Evolutionary conservation across 2,329 filamentous ascomycete species (phyloP).

Genomic region (Aspergillus sp.): DNA sequence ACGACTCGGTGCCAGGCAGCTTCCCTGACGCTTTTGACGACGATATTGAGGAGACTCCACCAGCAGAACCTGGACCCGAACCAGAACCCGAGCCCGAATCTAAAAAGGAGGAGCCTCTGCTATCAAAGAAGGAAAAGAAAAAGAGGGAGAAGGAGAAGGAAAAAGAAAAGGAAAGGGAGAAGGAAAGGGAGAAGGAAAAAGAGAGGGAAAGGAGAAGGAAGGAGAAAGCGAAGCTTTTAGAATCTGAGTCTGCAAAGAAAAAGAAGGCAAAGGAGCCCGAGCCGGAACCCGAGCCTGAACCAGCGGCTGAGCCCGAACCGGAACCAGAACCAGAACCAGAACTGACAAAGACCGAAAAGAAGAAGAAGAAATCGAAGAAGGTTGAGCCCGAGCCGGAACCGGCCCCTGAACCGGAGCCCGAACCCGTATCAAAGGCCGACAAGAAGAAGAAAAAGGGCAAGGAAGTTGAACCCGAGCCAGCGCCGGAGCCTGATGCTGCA

Average conservation of each 20-base stretch:
- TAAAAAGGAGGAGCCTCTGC: slow-evolving; percentile 29
- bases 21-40: slow-evolving; percentile 56
- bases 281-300: slow-evolving; percentile 11
- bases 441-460: slow-evolving; percentile 26
- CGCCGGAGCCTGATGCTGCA: slow-evolving; percentile 17
- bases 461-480: slow-evolving; percentile 10
- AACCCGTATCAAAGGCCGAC: slow-evolving; percentile 26
- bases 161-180: slow-evolving; percentile 18
- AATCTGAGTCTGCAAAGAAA: slow-evolving; percentile 27
- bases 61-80: slow-evolving; percentile 20
- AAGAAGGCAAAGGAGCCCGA: neutral
- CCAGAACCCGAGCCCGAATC: slow-evolving; percentile 20
- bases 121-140: neutral
- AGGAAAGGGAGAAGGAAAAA: neutral
- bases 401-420: slow-evolving; percentile 28
- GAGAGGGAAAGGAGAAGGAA: slow-evolving; percentile 17
- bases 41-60: slow-evolving; percentile 33
- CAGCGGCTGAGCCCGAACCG: slow-evolving; percentile 19
- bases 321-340: slow-evolving; percentile 20
- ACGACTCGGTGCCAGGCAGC: slow-evolving; percentile 54
- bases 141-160: neutral
- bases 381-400: slow-evolving; percentile 27
- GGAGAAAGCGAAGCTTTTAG: slow-evolving; percentile 18
- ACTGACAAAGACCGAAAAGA: slow-evolving; percentile 29
- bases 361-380: slow-evolving; percentile 27